Evolutionary conservation across 2,329 filamentous ascomycete species (phyloP).

Genomic region (Penicillium sp.): DNA sequence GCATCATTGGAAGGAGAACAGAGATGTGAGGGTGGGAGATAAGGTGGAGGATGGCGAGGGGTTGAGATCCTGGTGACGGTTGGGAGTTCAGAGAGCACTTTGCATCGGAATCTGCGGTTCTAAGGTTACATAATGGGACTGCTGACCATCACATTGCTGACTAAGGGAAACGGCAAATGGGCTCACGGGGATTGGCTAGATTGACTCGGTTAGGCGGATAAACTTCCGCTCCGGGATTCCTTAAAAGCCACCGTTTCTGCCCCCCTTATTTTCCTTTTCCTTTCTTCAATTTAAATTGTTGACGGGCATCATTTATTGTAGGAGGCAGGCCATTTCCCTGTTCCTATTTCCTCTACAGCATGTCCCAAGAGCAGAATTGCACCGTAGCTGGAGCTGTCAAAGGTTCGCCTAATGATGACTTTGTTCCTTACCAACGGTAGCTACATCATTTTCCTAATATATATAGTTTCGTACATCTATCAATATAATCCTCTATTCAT

Average conservation of each 20-base stretch:
- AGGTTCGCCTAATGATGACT: slow-evolving; percentile 48
- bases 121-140: slow-evolving; percentile 25
- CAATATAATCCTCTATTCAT: neutral
- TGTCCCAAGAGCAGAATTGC: slow-evolving; percentile 53
- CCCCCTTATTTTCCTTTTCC: slow-evolving; percentile 26
- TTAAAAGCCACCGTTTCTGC: slow-evolving; percentile 15
- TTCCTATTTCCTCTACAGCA: slow-evolving; percentile 55
- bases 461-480: neutral
- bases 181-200: slow-evolving; percentile 33
- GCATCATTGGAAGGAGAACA: slow-evolving; percentile 43
- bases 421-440: slow-evolving; percentile 60
- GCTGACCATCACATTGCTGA: slow-evolving; percentile 20
- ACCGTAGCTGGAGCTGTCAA: slow-evolving; percentile 58
- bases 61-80: slow-evolving; percentile 7
- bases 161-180: slow-evolving; percentile 30
- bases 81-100: slow-evolving; percentile 24
- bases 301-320: slow-evolving; percentile 57
- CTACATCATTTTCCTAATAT: slow-evolving; percentile 40
- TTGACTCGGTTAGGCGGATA: slow-evolving; percentile 31
- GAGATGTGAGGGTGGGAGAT: slow-evolving; percentile 12
- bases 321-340: slow-evolving; percentile 42
- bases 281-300: slow-evolving; percentile 44
- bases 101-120: slow-evolving; percentile 29
- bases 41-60: slow-evolving; percentile 13
- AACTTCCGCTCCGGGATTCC: slow-evolving; percentile 23